These are phyloP conservation scores for Trichoderma asperelloides DNA, from an alignment of 495 filamentous ascomycete genomes.

Conservation along the genomic window DNA sequence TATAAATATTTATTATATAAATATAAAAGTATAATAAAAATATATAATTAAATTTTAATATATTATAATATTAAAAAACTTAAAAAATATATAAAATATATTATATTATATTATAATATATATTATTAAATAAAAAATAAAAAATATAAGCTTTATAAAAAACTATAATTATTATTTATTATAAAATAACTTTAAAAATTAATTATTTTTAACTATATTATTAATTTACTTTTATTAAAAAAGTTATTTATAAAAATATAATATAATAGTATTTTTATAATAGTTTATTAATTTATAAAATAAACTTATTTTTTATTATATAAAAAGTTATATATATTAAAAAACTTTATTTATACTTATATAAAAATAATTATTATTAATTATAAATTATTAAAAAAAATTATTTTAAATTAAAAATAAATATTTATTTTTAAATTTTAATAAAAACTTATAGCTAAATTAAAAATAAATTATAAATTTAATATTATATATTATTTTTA, in stretches of 20 bases:
- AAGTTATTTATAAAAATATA: slow-evolving; percentile 9
- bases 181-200: not conserved
- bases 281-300: not conserved
- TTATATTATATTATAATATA: not conserved
- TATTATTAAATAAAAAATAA: slow-evolving; percentile 1
- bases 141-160: not conserved
- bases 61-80: not conserved
- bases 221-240: slow-evolving; percentile 11
- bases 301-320: not conserved
- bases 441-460: not conserved
- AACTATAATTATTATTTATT: not conserved
- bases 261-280: slow-evolving; percentile 7
- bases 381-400: slow-evolving; percentile 5
- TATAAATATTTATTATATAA: not conserved
- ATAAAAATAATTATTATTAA: slow-evolving; percentile 12
- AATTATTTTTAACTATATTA: slow-evolving; percentile 2
- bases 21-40: not conserved
- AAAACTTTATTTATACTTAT: slow-evolving; percentile 5
- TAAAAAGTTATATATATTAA: not conserved
- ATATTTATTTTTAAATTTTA: too few species aligned
- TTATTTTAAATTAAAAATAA: too few species aligned
- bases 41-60: not conserved
- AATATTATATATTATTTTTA: not conserved
- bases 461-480: not conserved
- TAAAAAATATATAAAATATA: not conserved